Evolutionary conservation across 305 asterid genomes (phyloP), one percentile per base, ranked within the genome.

Genomic region (Ilex paraguariensis): DNA sequence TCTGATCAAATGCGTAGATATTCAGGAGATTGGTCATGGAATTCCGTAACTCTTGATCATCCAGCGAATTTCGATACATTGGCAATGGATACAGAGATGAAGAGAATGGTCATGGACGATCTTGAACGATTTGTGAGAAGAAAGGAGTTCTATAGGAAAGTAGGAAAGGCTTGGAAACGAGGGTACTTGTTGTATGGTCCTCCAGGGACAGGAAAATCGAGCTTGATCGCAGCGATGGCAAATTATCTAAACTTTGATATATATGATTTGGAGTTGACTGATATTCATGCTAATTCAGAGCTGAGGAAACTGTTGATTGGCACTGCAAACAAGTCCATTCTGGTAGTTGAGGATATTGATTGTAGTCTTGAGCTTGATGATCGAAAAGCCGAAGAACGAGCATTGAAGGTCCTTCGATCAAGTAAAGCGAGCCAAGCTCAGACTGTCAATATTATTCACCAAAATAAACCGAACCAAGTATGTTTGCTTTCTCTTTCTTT

Each of bases 131-230:
- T 56, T 31, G 60, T 56, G 17, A 56, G 40, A 12, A 56, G 60
- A 36, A 56, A 36, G 9, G 60, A 56, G 3, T 56, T 10, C 9
- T 56, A 56, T 8, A 56, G 60, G 12, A 56, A 31, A 56, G 60
- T 56, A 36, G 60, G 60, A 10, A 56, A 56, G 42, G 60, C 60
- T 8, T 56, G 60, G 60, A 56, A 56, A 56, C 46, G 88, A 8
- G 88, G 85, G 7, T 79, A 82, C 56, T 71, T 77, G 63, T 50
- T 77, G 57, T 75, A 73, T 31, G 88, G 88, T 31, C 85, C 84
- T 2, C 79, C 88, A 0, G 83, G 88, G n/a, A 79, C 83, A 3
- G 88, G 85, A 51, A 82, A 79, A 50, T 82, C 88, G 12, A 82
- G 85, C 57, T 55, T 83, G 71, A 71, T 80, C 0, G 89, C 82